Evolutionary conservation across 2,329 filamentous ascomycete species (phyloP).

Genomic region (Verticillium isaacii): DNA sequence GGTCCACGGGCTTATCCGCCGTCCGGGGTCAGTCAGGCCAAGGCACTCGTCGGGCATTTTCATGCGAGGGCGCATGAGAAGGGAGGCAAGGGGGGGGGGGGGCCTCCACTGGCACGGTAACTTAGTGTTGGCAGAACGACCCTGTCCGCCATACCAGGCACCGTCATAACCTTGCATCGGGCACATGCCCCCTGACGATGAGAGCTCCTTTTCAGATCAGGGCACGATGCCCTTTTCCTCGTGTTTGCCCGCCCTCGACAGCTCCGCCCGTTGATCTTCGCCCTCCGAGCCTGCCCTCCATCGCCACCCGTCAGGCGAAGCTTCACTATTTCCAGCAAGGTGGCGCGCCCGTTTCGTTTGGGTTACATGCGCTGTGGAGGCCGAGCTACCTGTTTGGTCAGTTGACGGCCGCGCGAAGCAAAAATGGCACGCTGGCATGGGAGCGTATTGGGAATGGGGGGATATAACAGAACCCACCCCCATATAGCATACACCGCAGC

Average conservation of each 20-base stretch:
- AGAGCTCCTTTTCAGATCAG: not conserved
- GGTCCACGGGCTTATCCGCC: too few relatives aligned
- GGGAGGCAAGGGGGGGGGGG: too few relatives aligned
- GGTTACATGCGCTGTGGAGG: conserved; percentile 1
- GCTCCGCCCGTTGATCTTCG: not conserved
- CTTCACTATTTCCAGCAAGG: not conserved
- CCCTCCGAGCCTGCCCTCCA: not conserved
- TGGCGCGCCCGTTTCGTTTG: not conserved
- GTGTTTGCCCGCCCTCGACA: not conserved
- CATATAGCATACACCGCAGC: not conserved
- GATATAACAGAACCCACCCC: not conserved
- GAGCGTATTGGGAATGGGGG: not conserved
- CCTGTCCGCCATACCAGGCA: not conserved
- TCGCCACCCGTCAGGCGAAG: not conserved
- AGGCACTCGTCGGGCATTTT: too few relatives aligned
- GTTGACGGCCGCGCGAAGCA: not conserved
- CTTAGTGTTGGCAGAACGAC: too few relatives aligned
- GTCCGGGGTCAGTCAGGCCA: too few relatives aligned
- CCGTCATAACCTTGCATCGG: not conserved
- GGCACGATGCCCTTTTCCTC: not conserved
- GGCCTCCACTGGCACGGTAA: too few relatives aligned
- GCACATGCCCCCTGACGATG: not conserved
- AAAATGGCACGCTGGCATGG: not conserved
- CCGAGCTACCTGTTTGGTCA: not conserved
- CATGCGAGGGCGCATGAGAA: too few relatives aligned